These are phyloP conservation scores for Saksenaea vasiformis DNA, from an alignment of 371 early-diverging fungal species.

Conservation along the genomic window DNA sequence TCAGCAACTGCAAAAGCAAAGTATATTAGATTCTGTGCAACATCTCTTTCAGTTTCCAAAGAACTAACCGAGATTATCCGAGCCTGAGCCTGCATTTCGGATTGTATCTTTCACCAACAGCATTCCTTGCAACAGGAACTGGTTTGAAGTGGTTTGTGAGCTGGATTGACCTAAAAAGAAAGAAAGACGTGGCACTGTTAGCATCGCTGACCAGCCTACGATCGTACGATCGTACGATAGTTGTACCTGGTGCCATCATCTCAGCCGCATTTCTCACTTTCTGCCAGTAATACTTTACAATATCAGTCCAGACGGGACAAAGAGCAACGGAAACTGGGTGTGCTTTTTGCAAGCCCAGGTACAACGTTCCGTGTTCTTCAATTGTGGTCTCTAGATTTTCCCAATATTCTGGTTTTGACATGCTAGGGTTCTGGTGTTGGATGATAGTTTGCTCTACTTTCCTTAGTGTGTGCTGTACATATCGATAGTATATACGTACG, in stretches of 20 bases:
- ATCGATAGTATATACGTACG: slow-evolving; percentile 36
- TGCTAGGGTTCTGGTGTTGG: slow-evolving; percentile 5
- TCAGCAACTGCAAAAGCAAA: slow-evolving; percentile 27
- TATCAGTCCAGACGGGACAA: slow-evolving; percentile 62
- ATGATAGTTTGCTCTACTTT: slow-evolving; percentile 1
- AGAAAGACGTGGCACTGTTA: background rate
- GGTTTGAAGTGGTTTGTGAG: slow-evolving; percentile 14
- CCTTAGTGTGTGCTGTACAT: background rate
- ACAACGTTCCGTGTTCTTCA: slow-evolving; percentile 82
- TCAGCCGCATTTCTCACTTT: slow-evolving; percentile 2
- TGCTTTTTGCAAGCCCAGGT: slow-evolving; percentile 69
- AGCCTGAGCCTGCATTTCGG: slow-evolving; percentile 57
- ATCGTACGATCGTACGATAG: background rate
- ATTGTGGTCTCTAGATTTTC: slow-evolving; percentile 52
- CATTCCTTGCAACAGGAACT: slow-evolving; percentile 69
- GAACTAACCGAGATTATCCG: slow-evolving; percentile 28
- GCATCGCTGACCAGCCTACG: background rate
- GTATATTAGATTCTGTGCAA: background rate
- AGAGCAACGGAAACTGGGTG: slow-evolving; percentile 75
- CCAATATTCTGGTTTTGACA: background rate
- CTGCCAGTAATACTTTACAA: slow-evolving; percentile 81
- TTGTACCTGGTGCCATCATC: background rate
- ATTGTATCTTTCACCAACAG: slow-evolving; percentile 68
- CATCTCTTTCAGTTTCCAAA: background rate
- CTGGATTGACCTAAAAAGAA: slow-evolving; percentile 29